phyloP scores from a whole-genome alignment of 331 rosid genomes.

The Rosa hybrid region DNA sequence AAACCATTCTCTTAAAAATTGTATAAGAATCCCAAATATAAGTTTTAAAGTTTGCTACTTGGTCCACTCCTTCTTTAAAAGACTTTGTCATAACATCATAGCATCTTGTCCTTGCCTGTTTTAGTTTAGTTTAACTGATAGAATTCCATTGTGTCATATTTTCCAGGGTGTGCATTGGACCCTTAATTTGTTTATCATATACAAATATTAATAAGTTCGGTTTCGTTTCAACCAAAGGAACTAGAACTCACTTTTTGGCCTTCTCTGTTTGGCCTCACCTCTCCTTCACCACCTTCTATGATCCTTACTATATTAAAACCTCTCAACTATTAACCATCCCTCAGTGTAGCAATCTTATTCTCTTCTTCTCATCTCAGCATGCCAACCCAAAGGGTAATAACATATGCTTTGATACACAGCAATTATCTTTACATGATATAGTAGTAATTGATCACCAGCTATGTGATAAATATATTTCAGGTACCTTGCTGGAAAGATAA shows the following conservation, averaged over 20 bases:
- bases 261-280: not conserved
- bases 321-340: not conserved
- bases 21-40: too few relatives aligned
- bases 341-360: not conserved
- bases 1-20: not conserved
- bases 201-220: not conserved
- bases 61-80: not conserved
- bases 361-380: not conserved
- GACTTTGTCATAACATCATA: not conserved
- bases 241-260: not conserved
- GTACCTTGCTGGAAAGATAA: conserved; percentile 46
- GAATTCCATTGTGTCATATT: not conserved
- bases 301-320: not conserved
- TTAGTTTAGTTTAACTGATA: not conserved
- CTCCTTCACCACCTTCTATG: not conserved
- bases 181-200: not conserved
- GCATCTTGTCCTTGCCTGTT: not conserved
- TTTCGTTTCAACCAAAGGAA: not conserved
- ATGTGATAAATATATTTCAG: conserved; percentile 29
- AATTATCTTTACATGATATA: conserved; percentile 12
- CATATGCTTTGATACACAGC: not conserved
- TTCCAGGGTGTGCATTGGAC: not conserved
- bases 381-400: not conserved
- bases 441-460: not conserved
- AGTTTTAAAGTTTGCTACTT: not conserved